Evolutionary conservation across 176 grass and related monocot genomes (phyloP).

Genomic region (Panicum miliaceum): DNA sequence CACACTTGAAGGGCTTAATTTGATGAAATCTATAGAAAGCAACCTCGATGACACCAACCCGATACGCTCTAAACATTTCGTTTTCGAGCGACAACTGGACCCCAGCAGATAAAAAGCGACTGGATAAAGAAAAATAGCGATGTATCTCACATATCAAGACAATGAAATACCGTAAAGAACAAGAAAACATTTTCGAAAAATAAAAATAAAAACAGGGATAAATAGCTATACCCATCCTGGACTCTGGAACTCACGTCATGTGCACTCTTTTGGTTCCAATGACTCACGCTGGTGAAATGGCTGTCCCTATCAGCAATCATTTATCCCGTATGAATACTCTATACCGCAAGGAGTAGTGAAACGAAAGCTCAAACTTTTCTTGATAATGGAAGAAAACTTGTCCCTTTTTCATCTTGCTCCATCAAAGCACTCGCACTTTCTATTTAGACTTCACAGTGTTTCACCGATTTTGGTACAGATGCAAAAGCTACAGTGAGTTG

Average conservation of each 20-base stretch:
- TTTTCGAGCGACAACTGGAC: slow-evolving; percentile 4
- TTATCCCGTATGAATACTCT: slow-evolving; percentile 8
- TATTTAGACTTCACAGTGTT: not conserved
- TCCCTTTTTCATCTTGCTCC: not conserved
- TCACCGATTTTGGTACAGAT: not conserved
- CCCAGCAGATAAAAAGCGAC: slow-evolving; percentile 4
- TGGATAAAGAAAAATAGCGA: slow-evolving; percentile 16
- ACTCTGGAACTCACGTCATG: slow-evolving; percentile 29
- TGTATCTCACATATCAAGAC: not conserved
- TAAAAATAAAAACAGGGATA: not conserved
- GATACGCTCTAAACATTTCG: not conserved
- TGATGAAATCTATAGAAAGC: slow-evolving; percentile 35
- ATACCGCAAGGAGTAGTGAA: not conserved
- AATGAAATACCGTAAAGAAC: not conserved
- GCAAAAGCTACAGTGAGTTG: not conserved
- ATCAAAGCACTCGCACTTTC: not conserved
- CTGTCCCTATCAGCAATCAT: slow-evolving; percentile 11
- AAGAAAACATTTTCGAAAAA: not conserved
- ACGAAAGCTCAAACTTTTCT: not conserved
- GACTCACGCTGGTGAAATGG: not conserved
- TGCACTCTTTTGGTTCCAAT: not conserved
- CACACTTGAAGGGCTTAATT: not conserved
- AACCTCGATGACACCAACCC: slow-evolving; percentile 9
- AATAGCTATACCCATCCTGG: not conserved
- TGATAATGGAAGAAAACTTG: not conserved